Percentiles rank a stretch among this genome's conserved stretches.
These are phyloP conservation scores for Myriosclerotinia duriaeana DNA, from an alignment of 2,329 filamentous ascomycete species.

Conservation along the genomic window DNA sequence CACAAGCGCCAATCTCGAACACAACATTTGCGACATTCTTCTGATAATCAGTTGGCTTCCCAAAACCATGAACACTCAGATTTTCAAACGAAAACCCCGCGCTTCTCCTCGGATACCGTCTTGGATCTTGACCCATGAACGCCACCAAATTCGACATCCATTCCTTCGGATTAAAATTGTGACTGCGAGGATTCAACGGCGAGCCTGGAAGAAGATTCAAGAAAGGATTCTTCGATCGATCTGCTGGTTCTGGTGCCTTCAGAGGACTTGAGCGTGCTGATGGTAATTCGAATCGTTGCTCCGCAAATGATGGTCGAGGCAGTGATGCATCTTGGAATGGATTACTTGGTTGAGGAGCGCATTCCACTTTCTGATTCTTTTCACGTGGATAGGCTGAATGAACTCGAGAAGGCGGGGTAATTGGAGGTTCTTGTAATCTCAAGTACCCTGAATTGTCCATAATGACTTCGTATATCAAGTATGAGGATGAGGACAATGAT, in stretches of 20 bases:
- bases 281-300: slow-evolving; percentile 14
- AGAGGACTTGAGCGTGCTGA: not conserved
- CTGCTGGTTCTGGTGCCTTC: not conserved
- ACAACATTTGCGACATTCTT: slow-evolving; percentile 62
- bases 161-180: slow-evolving; percentile 51
- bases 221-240: slow-evolving; percentile 26
- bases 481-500: not conserved
- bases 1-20: slow-evolving; percentile 48
- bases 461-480: not conserved
- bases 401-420: slow-evolving; percentile 19
- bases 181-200: slow-evolving; percentile 50
- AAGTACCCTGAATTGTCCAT: slow-evolving; percentile 24
- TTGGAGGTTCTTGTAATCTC: slow-evolving; percentile 17
- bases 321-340: slow-evolving; percentile 1
- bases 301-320: slow-evolving; percentile 6
- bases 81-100: slow-evolving; percentile 66
- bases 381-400: slow-evolving; percentile 23
- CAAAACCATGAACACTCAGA: slow-evolving; percentile 67
- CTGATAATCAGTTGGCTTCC: slow-evolving; percentile 68
- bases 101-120: slow-evolving; percentile 45
- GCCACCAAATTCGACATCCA: slow-evolving; percentile 45
- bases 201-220: slow-evolving; percentile 21
- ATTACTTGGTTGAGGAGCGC: slow-evolving; percentile 4
- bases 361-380: slow-evolving; percentile 24
- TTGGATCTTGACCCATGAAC: slow-evolving; percentile 48